Base-by-base conservation (phyloP, 345 rosid species). In the Eutrema japonicum region DNA sequence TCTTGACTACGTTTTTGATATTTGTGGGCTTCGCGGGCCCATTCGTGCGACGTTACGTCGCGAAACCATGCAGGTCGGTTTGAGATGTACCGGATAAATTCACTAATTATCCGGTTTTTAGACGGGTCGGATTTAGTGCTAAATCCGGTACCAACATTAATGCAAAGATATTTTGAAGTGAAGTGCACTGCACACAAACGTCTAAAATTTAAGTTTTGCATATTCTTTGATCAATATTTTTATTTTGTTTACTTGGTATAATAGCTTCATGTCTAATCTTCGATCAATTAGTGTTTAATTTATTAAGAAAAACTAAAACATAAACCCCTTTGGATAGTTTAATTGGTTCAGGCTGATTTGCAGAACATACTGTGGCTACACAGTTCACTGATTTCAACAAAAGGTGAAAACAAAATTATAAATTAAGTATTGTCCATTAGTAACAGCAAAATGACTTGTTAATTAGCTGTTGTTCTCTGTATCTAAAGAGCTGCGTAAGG, bases 161-260 rank as follows among this genome's bases (percentile, higher is more conserved):
- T n/a, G n/a, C n/a, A n/a, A n/a, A 18, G 22, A 18, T 18, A 18
- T 64, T 46, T 35, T 46, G 57, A 29, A 73, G 65, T 45, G 71
- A 36, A 73, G 71, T 64, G 65, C 57, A 64, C 57, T 64, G 64
- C 57, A 53, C 29, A 64, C 64, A 64, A 35, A 54, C 55, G 64
- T 54, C 22, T 10, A 35, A 63, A 60, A 35, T 35, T 11, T 53
- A 5, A 6, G 4, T 45, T 73, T 42, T 36, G 10, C 10, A 45
- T 42, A 12, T 43, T 53, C 40, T 43, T 60, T 29, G 4, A 47
- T 57, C 30, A 60, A 40, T 18, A 18, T 18, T 14, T n/a, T 1
- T n/a, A 3, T 2, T 4, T 2, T 11, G 3, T 58, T n/a, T 13
- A 0, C 46, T 45, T 33, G 55, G 16, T 14, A 16, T 60, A 71